Percentiles rank a stretch among this genome's conserved stretches.
Conservation (phyloP, 768 basidiomycete species). For the Asterophora parasitica region DNA sequence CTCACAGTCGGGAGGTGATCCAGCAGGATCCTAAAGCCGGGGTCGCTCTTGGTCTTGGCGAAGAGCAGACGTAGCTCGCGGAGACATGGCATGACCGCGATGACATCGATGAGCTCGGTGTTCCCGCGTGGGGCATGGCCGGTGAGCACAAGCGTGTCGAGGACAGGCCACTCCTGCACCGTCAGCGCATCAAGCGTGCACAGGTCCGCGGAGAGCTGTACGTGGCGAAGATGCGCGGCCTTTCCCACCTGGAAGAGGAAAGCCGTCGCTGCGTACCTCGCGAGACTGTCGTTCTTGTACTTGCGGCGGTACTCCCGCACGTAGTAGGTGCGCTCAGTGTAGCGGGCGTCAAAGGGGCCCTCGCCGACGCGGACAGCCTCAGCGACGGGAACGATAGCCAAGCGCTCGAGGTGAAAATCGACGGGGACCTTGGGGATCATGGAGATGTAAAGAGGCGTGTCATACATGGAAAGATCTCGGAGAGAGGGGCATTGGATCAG, state of each 20-base stretch:
- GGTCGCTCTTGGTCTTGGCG: slow-evolving; percentile 25
- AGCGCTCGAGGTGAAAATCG: slow-evolving; percentile 27
- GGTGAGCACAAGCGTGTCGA: slow-evolving; percentile 35
- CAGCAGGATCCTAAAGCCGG: slow-evolving; percentile 22
- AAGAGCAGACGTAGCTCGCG: slow-evolving; percentile 30
- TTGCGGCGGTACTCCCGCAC: slow-evolving; percentile 34
- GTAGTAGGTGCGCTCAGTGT: slow-evolving; percentile 31
- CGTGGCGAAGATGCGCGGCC: slow-evolving; percentile 25
- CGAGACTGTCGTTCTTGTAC: slow-evolving; percentile 31
- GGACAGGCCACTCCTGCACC: slow-evolving; percentile 29
- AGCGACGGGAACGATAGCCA: slow-evolving; percentile 34
- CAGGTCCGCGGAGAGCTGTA: slow-evolving; percentile 35
- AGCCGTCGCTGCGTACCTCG: slow-evolving; percentile 24
- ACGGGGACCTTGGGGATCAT: slow-evolving; percentile 27
- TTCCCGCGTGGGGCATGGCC: slow-evolving; percentile 31
- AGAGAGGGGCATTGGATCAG: slow-evolving; percentile 31
- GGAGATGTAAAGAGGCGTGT: slow-evolving; percentile 35
- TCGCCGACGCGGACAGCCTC: slow-evolving; percentile 39
- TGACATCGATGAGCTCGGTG: slow-evolving; percentile 27
- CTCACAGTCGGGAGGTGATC: slow-evolving; percentile 16
- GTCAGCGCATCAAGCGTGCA: slow-evolving; percentile 28
- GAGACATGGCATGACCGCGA: slow-evolving; percentile 32
- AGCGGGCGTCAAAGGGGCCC: slow-evolving; percentile 33
- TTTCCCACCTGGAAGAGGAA: slow-evolving; percentile 30
- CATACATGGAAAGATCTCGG: slow-evolving; percentile 31